Evolutionary conservation across 179 eudicot genomes (phyloP).

Genomic region (Camellia oleifera): DNA sequence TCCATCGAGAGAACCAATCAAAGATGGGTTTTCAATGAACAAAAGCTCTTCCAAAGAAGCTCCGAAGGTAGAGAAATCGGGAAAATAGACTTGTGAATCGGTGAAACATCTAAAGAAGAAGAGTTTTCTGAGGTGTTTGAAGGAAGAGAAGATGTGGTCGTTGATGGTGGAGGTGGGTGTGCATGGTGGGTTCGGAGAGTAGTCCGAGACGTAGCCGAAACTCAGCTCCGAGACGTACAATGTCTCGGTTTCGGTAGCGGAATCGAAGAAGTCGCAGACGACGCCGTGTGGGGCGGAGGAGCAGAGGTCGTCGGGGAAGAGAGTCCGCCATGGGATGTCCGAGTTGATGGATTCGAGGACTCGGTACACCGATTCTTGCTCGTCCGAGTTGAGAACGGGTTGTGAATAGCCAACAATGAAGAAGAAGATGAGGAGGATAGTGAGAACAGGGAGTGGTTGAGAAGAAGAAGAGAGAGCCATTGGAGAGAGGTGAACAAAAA

Average conservation of each 20-base stretch:
- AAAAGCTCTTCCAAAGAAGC: slow-evolving; percentile 61
- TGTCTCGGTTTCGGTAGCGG: slow-evolving; percentile 15
- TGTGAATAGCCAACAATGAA: slow-evolving; percentile 21
- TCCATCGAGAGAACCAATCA: slow-evolving; percentile 46
- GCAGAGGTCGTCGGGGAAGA: slow-evolving; percentile 81
- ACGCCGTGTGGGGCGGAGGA: slow-evolving; percentile 79
- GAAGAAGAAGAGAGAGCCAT: background rate
- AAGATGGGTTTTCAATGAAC: slow-evolving; percentile 59
- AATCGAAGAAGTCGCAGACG: slow-evolving; percentile 55
- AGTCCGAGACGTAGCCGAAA: slow-evolving; percentile 71
- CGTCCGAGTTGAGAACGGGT: slow-evolving; percentile 40
- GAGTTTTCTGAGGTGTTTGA: slow-evolving; percentile 54
- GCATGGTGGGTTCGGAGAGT: slow-evolving; percentile 67
- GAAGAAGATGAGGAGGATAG: slow-evolving; percentile 8
- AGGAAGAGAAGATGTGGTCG: slow-evolving; percentile 34
- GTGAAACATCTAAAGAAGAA: slow-evolving; percentile 80
- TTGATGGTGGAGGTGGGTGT: slow-evolving; percentile 35
- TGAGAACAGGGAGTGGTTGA: slow-evolving; percentile 13
- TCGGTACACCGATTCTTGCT: slow-evolving; percentile 58
- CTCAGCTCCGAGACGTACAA: slow-evolving; percentile 52
- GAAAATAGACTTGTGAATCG: slow-evolving; percentile 26
- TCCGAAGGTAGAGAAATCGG: slow-evolving; percentile 20
- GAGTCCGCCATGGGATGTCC: slow-evolving; percentile 52
- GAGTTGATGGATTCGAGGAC: slow-evolving; percentile 73
- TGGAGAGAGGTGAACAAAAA: background rate